A percentile compares a stretch with the other conserved stretches of the same genome.
Evolutionary conservation across 495 filamentous ascomycete genomes (phyloP).

Genomic region (Xylaria venustula): DNA sequence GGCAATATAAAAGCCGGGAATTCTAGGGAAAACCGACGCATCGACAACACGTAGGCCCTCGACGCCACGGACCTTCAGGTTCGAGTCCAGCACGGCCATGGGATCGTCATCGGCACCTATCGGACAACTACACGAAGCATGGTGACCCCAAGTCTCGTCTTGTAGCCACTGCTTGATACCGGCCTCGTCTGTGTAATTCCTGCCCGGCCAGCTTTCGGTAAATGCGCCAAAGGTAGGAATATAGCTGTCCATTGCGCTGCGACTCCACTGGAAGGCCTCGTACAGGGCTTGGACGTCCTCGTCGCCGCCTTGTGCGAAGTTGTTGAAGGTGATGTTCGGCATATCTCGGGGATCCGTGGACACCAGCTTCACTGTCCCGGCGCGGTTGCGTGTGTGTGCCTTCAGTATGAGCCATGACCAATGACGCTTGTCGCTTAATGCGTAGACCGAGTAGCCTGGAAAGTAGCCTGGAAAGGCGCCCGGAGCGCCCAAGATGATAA

Average conservation of each 20-base stretch:
- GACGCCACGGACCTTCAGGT: constrained; percentile 50
- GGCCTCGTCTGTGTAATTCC: constrained; percentile 28
- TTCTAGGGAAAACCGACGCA: constrained; percentile 54
- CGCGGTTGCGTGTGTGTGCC: constrained; percentile 35
- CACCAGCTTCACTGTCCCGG: constrained; percentile 39
- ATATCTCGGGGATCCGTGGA: constrained; percentile 42
- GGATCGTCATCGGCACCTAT: constrained; percentile 47
- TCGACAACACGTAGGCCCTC: constrained; percentile 51
- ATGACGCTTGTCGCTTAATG: constrained; percentile 21
- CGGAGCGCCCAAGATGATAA: constrained; percentile 19
- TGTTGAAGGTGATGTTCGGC: constrained; percentile 43
- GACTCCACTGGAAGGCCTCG: constrained; percentile 40
- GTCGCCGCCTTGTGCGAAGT: constrained; percentile 26
- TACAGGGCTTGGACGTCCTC: constrained; percentile 42
- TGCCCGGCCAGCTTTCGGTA: constrained; percentile 40
- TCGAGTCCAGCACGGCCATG: constrained; percentile 46
- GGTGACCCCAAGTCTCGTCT: constrained; percentile 49
- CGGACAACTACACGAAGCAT: constrained; percentile 46
- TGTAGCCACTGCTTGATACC: constrained; percentile 40
- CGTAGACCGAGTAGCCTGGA: constrained; percentile 7
- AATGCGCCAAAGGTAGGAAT: constrained; percentile 36
- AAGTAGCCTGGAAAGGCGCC: constrained; percentile 38
- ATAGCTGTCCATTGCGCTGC: constrained; percentile 33
- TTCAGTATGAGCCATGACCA: constrained; percentile 42
- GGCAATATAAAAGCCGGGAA: constrained; percentile 56